Evolutionary conservation across 176 grass and related monocot genomes (phyloP).

Genomic region (Hyparrhenia diplandra): DNA sequence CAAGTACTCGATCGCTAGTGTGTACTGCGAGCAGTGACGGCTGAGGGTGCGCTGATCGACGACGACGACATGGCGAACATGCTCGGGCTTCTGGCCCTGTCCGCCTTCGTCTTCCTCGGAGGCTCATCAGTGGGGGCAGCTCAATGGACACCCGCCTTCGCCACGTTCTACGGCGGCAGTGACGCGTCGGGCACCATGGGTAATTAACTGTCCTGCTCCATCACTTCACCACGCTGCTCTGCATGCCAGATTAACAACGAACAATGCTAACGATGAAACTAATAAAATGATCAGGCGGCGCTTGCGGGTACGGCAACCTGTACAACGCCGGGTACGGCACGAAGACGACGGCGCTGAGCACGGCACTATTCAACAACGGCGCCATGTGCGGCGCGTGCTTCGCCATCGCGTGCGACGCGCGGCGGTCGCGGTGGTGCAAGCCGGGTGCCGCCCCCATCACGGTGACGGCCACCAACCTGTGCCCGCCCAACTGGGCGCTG

Average conservation of each 20-base stretch:
- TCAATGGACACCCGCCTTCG: conserved; percentile 33
- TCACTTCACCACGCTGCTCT: neutral
- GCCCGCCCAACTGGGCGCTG: no score
- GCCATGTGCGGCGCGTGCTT: no score
- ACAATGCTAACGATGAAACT: neutral
- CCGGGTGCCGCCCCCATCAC: no score
- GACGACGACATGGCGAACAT: conserved; percentile 20
- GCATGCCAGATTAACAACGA: neutral
- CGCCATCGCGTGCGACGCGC: no score
- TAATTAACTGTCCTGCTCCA: neutral
- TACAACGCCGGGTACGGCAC: conserved; percentile 50
- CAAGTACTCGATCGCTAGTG: neutral
- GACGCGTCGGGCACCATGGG: conserved; percentile 44
- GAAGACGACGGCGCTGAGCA: neutral
- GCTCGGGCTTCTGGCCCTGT: neutral
- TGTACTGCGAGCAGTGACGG: no score
- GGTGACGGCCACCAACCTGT: no score
- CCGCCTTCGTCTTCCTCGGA: neutral
- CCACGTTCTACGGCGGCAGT: conserved; percentile 49
- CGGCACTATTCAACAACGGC: no score
- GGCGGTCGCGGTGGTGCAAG: no score
- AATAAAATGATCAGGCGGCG: conserved; percentile 3
- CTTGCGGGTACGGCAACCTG: conserved; percentile 57
- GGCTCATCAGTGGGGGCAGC: neutral
- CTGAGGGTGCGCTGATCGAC: no score